Evolutionary conservation across 768 basidiomycete genomes (phyloP).

Genomic region (Hydnum rufescens): DNA sequence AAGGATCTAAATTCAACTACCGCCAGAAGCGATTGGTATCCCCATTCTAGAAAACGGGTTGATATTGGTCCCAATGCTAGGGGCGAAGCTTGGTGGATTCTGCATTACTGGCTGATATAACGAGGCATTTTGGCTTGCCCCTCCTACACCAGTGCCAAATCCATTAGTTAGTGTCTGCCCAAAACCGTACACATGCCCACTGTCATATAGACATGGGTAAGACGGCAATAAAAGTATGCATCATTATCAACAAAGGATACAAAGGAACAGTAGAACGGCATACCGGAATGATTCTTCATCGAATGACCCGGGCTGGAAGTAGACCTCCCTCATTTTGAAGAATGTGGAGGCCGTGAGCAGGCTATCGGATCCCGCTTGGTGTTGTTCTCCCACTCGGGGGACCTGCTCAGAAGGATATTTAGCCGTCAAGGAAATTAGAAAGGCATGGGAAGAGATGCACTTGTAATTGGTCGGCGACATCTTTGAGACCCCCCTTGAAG

Average conservation of each 20-base stretch:
- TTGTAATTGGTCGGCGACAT: slow-evolving; percentile 88
- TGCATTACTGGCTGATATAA: not conserved
- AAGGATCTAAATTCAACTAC: not conserved
- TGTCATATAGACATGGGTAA: not conserved
- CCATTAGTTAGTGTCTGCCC: not conserved
- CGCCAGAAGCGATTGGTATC: not conserved
- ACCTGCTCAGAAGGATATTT: slow-evolving; percentile 33
- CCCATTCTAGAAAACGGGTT: not conserved
- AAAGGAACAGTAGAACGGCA: not conserved
- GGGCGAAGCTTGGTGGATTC: not conserved
- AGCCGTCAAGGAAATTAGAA: slow-evolving; percentile 2
- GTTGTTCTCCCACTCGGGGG: slow-evolving; percentile 70
- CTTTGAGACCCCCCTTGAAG: slow-evolving; percentile 81
- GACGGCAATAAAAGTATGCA: not conserved
- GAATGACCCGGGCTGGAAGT: slow-evolving; percentile 66
- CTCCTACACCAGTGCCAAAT: slow-evolving; percentile 1
- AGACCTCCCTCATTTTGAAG: slow-evolving; percentile 86
- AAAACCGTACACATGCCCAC: not conserved
- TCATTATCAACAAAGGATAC: not conserved
- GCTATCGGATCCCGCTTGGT: slow-evolving; percentile 95
- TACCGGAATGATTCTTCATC: slow-evolving; percentile 55
- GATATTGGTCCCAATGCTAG: not conserved
- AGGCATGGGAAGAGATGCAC: slow-evolving; percentile 27
- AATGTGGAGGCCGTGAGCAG: slow-evolving; percentile 84
- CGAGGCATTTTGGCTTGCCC: not conserved